Base-by-base conservation (phyloP, 148 eudicot genomes). In the Diospyros kaki region DNA sequence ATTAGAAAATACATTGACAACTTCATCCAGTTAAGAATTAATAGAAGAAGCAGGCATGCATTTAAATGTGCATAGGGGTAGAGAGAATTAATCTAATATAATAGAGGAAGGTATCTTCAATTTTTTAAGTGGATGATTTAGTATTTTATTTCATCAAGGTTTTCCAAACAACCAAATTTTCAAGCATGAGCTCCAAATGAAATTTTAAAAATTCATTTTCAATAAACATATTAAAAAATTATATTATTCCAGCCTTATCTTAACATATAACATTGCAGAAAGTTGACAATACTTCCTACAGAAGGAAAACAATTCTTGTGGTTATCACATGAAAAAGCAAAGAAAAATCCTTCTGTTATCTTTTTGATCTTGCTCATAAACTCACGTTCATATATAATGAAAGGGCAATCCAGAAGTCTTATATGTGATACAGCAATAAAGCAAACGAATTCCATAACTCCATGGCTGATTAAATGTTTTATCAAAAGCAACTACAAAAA, bases 171-270 rank as follows among this genome's bases (percentile, higher is more conserved):
- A 17, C 15, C 67, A 64, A 39, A 7, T 6, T 64, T 64, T 4
- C 14, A 64, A 64, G 46, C 12, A 11, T 10, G 14, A 64, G 6
- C 46, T 40, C 14, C 58, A 39, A 53, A 18, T 38, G 48, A 52
- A 60, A 41, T 66, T 38, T 52, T 43, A 66, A 10, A 62, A 4
- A 28, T 73, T 69, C 66, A 79, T 40, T 64, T 5, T n/a, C 41
- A 42, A 6, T 5, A n/a, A 40, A 55, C 7, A 55, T 1, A 71
- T 9, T 0, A 41, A 1, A 56, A 54, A 54, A 43, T 6, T 55
- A n/a, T 7, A 41, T 28, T 12, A 53, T 54, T 56, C 17, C 55
- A 48, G 48, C 55, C 61, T 43, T 69, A 51, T 40, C 61, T 55
- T 40, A 71, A 40, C 28, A 18, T 8, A 56, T 18, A 56, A 50